Percentiles rank a stretch among this genome's conserved stretches.
Conservation (phyloP, 2,329 filamentous ascomycete species). For the Sporothrix sp. region DNA sequence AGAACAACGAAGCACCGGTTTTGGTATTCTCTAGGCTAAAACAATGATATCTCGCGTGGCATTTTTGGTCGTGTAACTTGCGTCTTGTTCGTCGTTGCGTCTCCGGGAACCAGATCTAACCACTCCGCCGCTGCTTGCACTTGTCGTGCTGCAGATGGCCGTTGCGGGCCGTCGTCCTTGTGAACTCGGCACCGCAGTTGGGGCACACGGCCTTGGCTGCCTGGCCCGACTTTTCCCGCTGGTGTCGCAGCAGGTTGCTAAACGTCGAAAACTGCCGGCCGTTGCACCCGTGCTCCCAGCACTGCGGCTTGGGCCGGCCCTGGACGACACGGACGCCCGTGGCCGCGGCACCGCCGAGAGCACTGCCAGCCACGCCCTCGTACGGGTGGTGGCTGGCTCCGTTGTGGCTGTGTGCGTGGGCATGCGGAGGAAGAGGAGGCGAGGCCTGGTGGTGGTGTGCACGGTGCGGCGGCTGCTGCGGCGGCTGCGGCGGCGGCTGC, state of each 20-base stretch:
- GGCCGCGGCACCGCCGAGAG: slow-evolving; percentile 26
- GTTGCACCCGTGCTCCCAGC: slow-evolving; percentile 96
- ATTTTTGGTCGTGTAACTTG: background rate
- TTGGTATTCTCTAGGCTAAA: background rate
- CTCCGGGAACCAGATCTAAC: slow-evolving; percentile 10
- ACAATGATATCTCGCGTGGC: no score
- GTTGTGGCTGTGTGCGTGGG: background rate
- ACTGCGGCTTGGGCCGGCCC: slow-evolving; percentile 82
- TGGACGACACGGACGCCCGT: slow-evolving; percentile 58
- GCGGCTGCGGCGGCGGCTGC: slow-evolving; percentile 8
- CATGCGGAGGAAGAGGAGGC: background rate
- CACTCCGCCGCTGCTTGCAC: slow-evolving; percentile 63
- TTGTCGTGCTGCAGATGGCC: slow-evolving; percentile 81
- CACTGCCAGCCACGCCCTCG: slow-evolving; percentile 2
- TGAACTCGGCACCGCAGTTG: slow-evolving; percentile 88
- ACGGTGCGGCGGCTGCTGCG: background rate
- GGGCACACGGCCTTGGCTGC: slow-evolving; percentile 83
- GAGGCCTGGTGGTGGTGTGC: background rate
- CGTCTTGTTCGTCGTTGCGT: background rate
- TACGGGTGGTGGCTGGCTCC: background rate
- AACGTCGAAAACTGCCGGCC: slow-evolving; percentile 93
- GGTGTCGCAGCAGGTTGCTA: slow-evolving; percentile 85
- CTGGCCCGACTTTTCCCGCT: slow-evolving; percentile 88
- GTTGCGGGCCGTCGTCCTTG: slow-evolving; percentile 77
- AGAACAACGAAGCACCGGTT: background rate